phyloP scores from a whole-genome alignment of 345 rosid genomes.

The Turnera subulata region DNA sequence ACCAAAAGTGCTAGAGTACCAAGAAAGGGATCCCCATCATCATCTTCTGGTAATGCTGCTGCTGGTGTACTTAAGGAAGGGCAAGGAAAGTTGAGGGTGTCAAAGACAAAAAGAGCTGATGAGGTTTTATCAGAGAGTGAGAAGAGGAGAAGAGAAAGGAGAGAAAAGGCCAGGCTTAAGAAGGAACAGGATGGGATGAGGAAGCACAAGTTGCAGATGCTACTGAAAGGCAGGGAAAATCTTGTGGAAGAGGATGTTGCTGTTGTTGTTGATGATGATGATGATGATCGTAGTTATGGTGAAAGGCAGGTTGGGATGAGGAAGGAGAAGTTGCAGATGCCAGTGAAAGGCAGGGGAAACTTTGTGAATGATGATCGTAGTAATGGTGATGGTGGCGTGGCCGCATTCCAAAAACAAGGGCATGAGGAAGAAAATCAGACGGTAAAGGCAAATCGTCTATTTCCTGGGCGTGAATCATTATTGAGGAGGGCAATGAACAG shows the following conservation, averaged over 20 bases:
- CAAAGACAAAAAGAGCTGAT: background rate
- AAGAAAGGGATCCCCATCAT: constrained; percentile 26
- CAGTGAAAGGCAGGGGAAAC: constrained; percentile 29
- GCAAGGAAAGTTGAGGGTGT: background rate
- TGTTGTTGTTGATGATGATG: too few species aligned
- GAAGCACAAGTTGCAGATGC: constrained; percentile 12
- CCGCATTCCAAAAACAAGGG: background rate
- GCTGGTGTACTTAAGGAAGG: background rate
- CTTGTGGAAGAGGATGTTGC: constrained; percentile 22
- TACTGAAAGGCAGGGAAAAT: constrained; percentile 18
- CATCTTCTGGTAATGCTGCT: background rate
- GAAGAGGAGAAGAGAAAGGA: constrained; percentile 31
- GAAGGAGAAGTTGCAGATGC: too few species aligned
- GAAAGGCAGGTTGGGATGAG: constrained; percentile 20
- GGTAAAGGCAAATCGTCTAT: constrained; percentile 36
- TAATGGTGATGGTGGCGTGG: constrained; percentile 10
- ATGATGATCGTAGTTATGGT: constrained; percentile 10
- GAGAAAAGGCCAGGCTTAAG: constrained; percentile 34
- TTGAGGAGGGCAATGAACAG: constrained; percentile 4
- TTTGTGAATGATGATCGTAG: constrained; percentile 22
- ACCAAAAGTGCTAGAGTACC: constrained; percentile 75
- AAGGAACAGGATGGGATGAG: background rate
- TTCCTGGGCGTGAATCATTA: constrained; percentile 58
- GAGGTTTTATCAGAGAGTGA: constrained; percentile 7
- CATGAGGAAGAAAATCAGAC: constrained; percentile 15